Conservation (phyloP, 129 eudicot genomes). For the Silybum marianum region DNA sequence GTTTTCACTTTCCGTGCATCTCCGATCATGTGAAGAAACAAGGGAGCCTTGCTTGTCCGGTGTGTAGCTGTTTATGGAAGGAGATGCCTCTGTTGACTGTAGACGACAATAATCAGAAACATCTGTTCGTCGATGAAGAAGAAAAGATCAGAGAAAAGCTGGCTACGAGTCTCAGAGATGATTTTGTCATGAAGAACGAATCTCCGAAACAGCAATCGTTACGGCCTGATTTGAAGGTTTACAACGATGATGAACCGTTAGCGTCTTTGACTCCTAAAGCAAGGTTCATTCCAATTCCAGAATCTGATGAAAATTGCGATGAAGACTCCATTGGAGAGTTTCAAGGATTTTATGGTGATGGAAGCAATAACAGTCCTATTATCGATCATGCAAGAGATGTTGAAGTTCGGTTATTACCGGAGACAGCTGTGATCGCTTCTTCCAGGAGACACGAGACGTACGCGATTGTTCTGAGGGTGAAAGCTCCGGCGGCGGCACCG, state of each 20-base stretch:
- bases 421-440: conserved; percentile 63
- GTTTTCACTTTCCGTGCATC: conserved; percentile 71
- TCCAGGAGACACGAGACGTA: conserved; percentile 58
- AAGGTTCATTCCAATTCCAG: conserved; percentile 44
- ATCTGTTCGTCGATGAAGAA: conserved; percentile 17
- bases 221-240: conserved; percentile 59
- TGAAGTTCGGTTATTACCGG: conserved; percentile 51
- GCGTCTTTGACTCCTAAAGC: conserved; percentile 35
- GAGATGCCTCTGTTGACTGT: conserved; percentile 35
- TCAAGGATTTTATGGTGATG: conserved; percentile 31
- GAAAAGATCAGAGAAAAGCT: conserved; percentile 28
- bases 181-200: conserved; percentile 1
- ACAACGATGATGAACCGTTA: conserved; percentile 53
- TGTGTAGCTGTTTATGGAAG: conserved; percentile 41
- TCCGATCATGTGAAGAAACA: conserved; percentile 37
- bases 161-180: conserved; percentile 24
- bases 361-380: conserved; percentile 5
- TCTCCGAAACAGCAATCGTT: conserved; percentile 26
- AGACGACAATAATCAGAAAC: conserved; percentile 22
- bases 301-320: conserved; percentile 41
- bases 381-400: conserved; percentile 22
- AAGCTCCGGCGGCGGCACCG: conserved; percentile 50
- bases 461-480: conserved; percentile 57
- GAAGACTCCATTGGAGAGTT: conserved; percentile 30
- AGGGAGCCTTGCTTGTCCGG: conserved; percentile 41